Percentiles rank a stretch among this genome's conserved stretches.
phyloP scores from a whole-genome alignment of 192 early-diverging fungal genomes.

The Coemansia sp. region DNA sequence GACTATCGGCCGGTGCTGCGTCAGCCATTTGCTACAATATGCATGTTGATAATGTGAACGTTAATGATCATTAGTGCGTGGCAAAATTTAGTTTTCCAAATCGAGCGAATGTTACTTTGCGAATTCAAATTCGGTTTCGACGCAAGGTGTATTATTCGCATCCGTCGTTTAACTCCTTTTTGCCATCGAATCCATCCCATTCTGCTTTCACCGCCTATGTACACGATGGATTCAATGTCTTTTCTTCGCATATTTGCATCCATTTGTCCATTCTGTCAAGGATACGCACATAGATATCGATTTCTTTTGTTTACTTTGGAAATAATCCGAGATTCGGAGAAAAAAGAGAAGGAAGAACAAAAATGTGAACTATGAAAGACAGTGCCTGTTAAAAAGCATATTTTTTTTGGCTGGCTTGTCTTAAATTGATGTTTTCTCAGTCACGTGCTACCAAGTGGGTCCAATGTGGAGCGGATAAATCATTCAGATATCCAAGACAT shows the following conservation, averaged over 20 bases:
- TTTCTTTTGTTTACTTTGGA: slow-evolving; percentile 27
- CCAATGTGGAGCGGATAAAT: neutral
- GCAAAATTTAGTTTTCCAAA: no score
- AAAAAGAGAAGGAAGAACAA: slow-evolving; percentile 21
- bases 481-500: no score
- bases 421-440: neutral
- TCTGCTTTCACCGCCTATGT: neutral
- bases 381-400: no score
- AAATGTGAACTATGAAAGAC: no score
- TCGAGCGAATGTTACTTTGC: no score
- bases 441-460: slow-evolving; percentile 3
- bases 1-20: slow-evolving; percentile 76
- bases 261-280: neutral
- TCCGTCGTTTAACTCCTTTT: neutral
- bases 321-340: slow-evolving; percentile 39
- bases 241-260: neutral
- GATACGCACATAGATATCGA: slow-evolving; percentile 53
- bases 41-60: no score
- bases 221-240: neutral
- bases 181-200: slow-evolving; percentile 5
- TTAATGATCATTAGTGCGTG: no score
- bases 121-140: no score
- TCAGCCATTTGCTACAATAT: slow-evolving; percentile 72
- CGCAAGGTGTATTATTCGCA: neutral
- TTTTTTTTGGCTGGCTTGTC: neutral